phyloP scores from a whole-genome alignment of 306 rosid genomes.

The Lupinus albus region DNA sequence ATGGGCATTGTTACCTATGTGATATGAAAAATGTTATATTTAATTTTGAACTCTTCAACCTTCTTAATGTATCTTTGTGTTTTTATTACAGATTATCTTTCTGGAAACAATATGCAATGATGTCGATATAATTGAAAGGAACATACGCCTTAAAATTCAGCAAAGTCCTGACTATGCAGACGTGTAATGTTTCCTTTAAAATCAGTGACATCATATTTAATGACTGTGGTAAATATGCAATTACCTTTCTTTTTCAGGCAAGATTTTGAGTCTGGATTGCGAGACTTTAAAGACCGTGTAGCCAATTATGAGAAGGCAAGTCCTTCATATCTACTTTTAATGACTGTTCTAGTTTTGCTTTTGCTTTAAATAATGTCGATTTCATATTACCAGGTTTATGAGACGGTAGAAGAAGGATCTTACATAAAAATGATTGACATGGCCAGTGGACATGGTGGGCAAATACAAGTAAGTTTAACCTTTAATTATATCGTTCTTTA shows the following conservation, averaged over 20 bases:
- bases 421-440: slow-evolving; percentile 97
- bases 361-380: slow-evolving; percentile 35
- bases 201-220: slow-evolving; percentile 38
- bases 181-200: slow-evolving; percentile 62
- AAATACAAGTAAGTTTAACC: slow-evolving; percentile 73
- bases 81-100: slow-evolving; percentile 79
- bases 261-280: slow-evolving; percentile 88
- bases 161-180: slow-evolving; percentile 99
- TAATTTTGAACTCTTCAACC: slow-evolving; percentile 33
- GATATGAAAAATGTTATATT: slow-evolving; percentile 27
- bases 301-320: slow-evolving; percentile 82
- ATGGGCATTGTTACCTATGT: slow-evolving; percentile 35
- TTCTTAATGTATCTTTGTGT: slow-evolving; percentile 30
- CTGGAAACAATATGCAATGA: slow-evolving; percentile 98
- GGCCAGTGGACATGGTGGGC: slow-evolving; percentile 98
- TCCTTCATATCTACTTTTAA: slow-evolving; percentile 35
- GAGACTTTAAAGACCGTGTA: slow-evolving; percentile 84
- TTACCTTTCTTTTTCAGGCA: slow-evolving; percentile 60
- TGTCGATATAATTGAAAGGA: slow-evolving; percentile 88
- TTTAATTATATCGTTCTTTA: slow-evolving; percentile 21
- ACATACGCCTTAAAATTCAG: slow-evolving; percentile 92
- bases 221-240: slow-evolving; percentile 35
- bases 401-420: slow-evolving; percentile 97
- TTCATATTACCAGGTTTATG: slow-evolving; percentile 72
- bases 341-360: slow-evolving; percentile 34